A percentile compares a stretch with the other conserved stretches of the same genome.
Conservation (phyloP, 73 alveolate species). For the Diophrys sp. region DNA sequence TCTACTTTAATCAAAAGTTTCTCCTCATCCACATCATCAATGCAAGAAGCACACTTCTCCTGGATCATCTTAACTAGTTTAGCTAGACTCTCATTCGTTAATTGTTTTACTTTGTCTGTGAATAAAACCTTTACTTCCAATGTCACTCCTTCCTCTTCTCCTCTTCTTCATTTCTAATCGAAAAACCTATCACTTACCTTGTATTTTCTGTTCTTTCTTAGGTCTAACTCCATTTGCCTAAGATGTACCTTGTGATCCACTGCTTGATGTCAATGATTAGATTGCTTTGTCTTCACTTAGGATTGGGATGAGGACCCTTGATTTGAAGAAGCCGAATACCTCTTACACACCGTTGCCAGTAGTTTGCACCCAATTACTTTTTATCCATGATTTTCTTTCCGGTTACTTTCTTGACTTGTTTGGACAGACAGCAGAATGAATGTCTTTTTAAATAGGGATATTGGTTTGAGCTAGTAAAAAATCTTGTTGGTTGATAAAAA, state of each 20-base stretch:
- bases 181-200: background rate
- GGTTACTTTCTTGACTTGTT: no score
- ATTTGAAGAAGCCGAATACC: no score
- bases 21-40: slow-evolving; percentile 78
- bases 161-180: slow-evolving; percentile 1
- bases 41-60: slow-evolving; percentile 56
- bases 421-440: no score
- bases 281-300: background rate
- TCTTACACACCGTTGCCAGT: no score
- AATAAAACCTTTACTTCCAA: slow-evolving; percentile 41
- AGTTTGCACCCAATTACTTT: no score
- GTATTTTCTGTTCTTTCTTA: slow-evolving; percentile 3
- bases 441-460: no score
- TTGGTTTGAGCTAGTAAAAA: no score
- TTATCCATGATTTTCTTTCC: no score
- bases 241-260: slow-evolving; percentile 27
- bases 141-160: slow-evolving; percentile 46
- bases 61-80: slow-evolving; percentile 17
- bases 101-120: slow-evolving; percentile 51
- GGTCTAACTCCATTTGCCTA: slow-evolving; percentile 43
- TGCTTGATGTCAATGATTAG: no score
- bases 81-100: slow-evolving; percentile 41
- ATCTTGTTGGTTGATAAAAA: no score
- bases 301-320: no score
- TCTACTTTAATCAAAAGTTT: slow-evolving; percentile 75